These are phyloP conservation scores for Deinandra increscens DNA, from an alignment of 129 eudicot species.

Conservation along the genomic window DNA sequence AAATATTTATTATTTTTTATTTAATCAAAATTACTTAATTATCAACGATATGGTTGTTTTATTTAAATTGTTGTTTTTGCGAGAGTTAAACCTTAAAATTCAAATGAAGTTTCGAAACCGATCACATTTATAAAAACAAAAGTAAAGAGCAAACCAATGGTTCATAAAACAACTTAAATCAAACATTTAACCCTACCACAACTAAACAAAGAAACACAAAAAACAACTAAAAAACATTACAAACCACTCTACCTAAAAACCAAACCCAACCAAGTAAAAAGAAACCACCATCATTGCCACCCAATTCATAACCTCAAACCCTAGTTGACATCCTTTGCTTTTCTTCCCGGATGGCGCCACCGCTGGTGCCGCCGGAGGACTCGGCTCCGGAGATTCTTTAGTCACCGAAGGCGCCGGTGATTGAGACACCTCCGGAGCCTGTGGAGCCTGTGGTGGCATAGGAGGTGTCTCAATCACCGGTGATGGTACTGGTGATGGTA, in stretches of 20 bases:
- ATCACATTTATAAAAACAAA: too few relatives aligned
- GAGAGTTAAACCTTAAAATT: too few relatives aligned
- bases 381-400: background rate
- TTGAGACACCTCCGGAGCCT: background rate
- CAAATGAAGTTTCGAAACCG: too few relatives aligned
- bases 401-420: background rate
- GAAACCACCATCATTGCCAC: background rate
- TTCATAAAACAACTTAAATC: background rate
- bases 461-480: too few relatives aligned
- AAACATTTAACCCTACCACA: background rate
- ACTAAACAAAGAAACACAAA: background rate
- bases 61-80: too few relatives aligned
- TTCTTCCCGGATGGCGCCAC: background rate
- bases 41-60: too few relatives aligned
- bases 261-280: constrained; percentile 5
- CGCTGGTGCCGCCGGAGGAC: background rate
- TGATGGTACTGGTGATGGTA: background rate
- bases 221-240: background rate
- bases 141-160: too few relatives aligned
- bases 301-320: constrained; percentile 7
- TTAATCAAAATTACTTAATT: too few relatives aligned
- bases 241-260: background rate
- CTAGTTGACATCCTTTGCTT: background rate
- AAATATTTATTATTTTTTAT: too few relatives aligned
- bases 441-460: too few relatives aligned